Evolutionary conservation across 345 rosid species (phyloP), one percentile per base, ranked within the genome.

Genomic region (Gossypium herbaceum): DNA sequence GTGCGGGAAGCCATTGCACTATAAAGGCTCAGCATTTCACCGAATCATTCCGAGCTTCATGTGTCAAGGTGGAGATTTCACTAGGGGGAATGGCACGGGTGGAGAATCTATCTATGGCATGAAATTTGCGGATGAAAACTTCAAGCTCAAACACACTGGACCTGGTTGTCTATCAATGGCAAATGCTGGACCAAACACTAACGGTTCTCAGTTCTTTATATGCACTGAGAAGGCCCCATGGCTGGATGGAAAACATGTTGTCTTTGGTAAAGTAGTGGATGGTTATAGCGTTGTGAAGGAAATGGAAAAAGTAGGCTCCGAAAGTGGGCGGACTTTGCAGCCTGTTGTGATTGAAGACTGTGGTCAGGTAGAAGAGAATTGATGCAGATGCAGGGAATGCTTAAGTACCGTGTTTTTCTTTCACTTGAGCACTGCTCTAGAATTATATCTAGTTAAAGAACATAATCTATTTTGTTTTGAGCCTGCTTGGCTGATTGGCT

Each of bases 31-130:
- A 0, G 22, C 83, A 22, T 94, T 94, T 83, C 98, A 92, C 77
- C 86, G 97, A 9, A 87, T 94, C n/a, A 94, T 94, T 69, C 98
- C 97, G 0, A 80, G 70, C 56, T 94, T 92, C 87, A 92, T 88
- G 98, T 94, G 98, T 79, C 98, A 94, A 76, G 94, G 94, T 39
- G 97, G 97, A 57, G 97, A 92, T 73, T 92, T 94, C 82, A 89
- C 94, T 0, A 84, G 88, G n/a, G 97, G 94, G 72, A 88, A 92
- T 70, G 98, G 98, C 48, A 92, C 94, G 0, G 98, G 97, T 12
- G 97, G 94, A 2, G 98, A 94, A 75, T 88, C 98, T 0, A 91
- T 92, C 7, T 89, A 89, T 12, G 93, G 94, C n/a, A 0, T 12
- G 17, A 90, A 88, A 75, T 94, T 94, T 82, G 84, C 84, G 0